Evolutionary conservation across 306 rosid genomes (phyloP), one percentile per base, ranked within the genome.

Genomic region (Glycine latifolia): DNA sequence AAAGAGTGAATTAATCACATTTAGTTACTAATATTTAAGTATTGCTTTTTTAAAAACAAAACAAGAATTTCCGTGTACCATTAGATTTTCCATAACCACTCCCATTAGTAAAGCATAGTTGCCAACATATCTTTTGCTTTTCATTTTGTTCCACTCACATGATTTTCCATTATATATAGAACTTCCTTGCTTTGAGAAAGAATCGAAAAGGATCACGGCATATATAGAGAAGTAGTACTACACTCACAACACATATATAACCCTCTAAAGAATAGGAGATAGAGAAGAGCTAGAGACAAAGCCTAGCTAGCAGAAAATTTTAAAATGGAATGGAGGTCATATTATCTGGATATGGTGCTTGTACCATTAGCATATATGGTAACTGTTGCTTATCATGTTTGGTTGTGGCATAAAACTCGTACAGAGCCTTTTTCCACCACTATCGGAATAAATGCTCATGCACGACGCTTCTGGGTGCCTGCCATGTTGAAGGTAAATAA

Each of bases 381-480:
- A 7, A 83, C 61, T 14, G 26, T 76, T 72, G 77, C 61, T 72
- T 94, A 94, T 84, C 91, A 94, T 86, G 50, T 81, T 46, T 92
- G 93, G 94, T 80, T 94, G 26, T 94, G 97, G 98, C 89, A 89
- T 39, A 92, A 86, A 65, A 90, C 85, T 80, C 84, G 94, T 4
- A 91, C 80, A 17, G 75, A 88, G 1, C 96, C 98, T 1, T 85
- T 82, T 75, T 83, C 86, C 4, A 94, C 98, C 73, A 83, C 87
- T 49, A 82, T 92, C 47, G 97, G 98, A 50, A 92, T 88, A 70
- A 91, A 94, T 54, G 88, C 93, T 73, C 77, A 13, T 53, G 97
- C 91, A 4, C 83, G 98, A 31, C 87, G 97, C 41, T 86, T 84
- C 35, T 94, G 98, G 98, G 97, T 94, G 58, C 71, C 94, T 43